Percentiles rank a stretch among this genome's conserved stretches.
These are phyloP conservation scores for Clarireedia sp. DNA, from an alignment of 2,329 filamentous ascomycete species.

Conservation along the genomic window DNA sequence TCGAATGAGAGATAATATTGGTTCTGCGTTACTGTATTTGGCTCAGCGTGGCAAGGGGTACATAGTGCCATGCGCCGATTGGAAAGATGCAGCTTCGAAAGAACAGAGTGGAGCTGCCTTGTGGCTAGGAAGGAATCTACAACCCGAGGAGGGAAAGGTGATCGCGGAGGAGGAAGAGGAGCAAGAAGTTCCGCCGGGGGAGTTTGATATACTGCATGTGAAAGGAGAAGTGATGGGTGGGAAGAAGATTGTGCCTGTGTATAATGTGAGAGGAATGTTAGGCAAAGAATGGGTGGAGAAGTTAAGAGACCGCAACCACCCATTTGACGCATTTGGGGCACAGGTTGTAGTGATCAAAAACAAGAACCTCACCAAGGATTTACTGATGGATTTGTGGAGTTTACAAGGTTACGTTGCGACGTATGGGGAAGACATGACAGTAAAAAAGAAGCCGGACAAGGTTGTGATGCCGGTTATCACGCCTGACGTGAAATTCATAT, in stretches of 20 bases:
- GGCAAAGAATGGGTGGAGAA: slow-evolving; percentile 38
- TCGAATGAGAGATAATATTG: slow-evolving; percentile 40
- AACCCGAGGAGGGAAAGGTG: not conserved
- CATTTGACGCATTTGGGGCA: slow-evolving; percentile 28
- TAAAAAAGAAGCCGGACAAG: not conserved
- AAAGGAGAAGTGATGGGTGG: not conserved
- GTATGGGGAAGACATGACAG: not conserved
- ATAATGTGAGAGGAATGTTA: slow-evolving; percentile 45
- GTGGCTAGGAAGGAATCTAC: slow-evolving; percentile 17
- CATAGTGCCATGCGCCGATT: slow-evolving; percentile 35
- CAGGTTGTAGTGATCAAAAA: slow-evolving; percentile 34
- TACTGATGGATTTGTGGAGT: slow-evolving; percentile 49
- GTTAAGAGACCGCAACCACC: slow-evolving; percentile 29
- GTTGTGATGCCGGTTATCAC: not conserved
- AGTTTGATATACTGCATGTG: slow-evolving; percentile 40
- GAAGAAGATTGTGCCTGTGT: slow-evolving; percentile 36
- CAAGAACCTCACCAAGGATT: slow-evolving; percentile 34
- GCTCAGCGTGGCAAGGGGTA: slow-evolving; percentile 32
- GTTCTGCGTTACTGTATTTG: slow-evolving; percentile 39
- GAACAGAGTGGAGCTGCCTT: slow-evolving; percentile 24
- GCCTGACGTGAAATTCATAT: not conserved
- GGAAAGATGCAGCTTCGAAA: slow-evolving; percentile 37
- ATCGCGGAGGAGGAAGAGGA: slow-evolving; percentile 10
- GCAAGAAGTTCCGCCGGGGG: slow-evolving; percentile 22
- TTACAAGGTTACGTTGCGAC: slow-evolving; percentile 45